Evolutionary conservation across 352 stramenopile species (phyloP), one percentile per base, ranked within the genome.

Genomic region (Peronospora belbahrii): DNA sequence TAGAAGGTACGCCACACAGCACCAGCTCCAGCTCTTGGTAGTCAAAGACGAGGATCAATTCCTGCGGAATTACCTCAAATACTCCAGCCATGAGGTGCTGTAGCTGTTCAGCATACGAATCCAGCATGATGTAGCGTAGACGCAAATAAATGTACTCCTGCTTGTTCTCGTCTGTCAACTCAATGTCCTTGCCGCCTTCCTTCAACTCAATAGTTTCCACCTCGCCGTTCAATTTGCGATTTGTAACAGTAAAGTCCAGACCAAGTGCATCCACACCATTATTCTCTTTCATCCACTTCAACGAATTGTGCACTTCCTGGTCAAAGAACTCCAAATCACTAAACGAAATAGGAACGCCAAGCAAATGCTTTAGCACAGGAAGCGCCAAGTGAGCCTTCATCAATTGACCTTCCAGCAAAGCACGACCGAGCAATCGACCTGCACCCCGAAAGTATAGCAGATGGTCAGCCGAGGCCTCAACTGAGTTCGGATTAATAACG

Each of bases 361-460:
- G 69, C 52, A 94, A 37, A 37, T 90, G 74, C 55, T 92, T 90
- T 28, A 95, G 67, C 48, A 97, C 59, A 1, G 84, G 84, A 36
- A 93, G 55, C 15, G 83, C 80, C 52, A 97, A 58, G 48, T 87
- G 81, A 10, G 79, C 83, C 40, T 78, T 81, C 59, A 95, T 83
- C 42, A 94, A 56, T 55, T 97, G 97, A 1, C 96, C 96, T 67
- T 99, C 97, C 8, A 97, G 74, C 25, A 99, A 62, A 22, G 96
- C 95, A 53, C 97, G 97, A 20, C 94, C 96, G 50, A 99, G 65
- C 7, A 99, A 68, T 5, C 95, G 77, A 2, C 94, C 95, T 0
- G 95, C 77, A 47, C 97, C 97, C 39, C 95, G 89, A 66, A 98
- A 98, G 70, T 98, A 98, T n/a, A 96, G 67, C 48, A 99, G 59